Base-by-base conservation (phyloP, 371 early-diverging fungal species). In the Basidiobolus meristosporus region DNA sequence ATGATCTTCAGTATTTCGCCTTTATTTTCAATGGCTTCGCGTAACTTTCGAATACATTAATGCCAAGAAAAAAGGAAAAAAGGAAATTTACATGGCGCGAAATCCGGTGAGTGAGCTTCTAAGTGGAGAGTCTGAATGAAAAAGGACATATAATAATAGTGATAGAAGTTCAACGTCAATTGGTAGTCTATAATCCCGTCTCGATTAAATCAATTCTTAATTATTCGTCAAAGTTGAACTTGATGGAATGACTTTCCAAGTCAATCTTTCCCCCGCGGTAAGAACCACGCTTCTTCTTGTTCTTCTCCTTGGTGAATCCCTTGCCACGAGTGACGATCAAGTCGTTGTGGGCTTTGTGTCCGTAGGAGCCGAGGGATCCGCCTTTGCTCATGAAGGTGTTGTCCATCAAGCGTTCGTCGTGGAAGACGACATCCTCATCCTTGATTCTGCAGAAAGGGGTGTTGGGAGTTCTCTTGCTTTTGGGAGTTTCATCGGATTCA, bases 251-350 rank as follows among this genome's bases (percentile, higher is more conserved):
- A 28, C 81, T 75, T 35, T 56, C 66, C 43, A 77, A 67, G 41
- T 84, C 75, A 40, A 97, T 97, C 39, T 59, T 60, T 18, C 97
- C 97, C 21, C 97, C 97, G 38, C 81, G 70, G 63, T 95, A 97
- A 26, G 82, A 75, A 7, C 97, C 97, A 34, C 84, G 68, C 80
- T 96, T 96, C 70, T 95, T 95, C 68, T 95, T 95, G 53, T 86
- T 87, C 74, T 97, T 97, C 47, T 90, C 93, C 7, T 79, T 77
- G 30, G 86, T 70, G 68, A 97, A 97, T 18, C 78, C 82, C 57
- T 90, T 90, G 30, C 98, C 98, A 26, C 83, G 65, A 4, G 82
- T 87, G 30, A 77, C 79, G 42, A 87, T 77, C 47, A 97, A 66
- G 45, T 96, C 96, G 52, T 66, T 62, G 52, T 90, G 80, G 2